Evolutionary conservation across 2,329 filamentous ascomycete species (phyloP).

Genomic region (Trichoderma koningiopsis): DNA sequence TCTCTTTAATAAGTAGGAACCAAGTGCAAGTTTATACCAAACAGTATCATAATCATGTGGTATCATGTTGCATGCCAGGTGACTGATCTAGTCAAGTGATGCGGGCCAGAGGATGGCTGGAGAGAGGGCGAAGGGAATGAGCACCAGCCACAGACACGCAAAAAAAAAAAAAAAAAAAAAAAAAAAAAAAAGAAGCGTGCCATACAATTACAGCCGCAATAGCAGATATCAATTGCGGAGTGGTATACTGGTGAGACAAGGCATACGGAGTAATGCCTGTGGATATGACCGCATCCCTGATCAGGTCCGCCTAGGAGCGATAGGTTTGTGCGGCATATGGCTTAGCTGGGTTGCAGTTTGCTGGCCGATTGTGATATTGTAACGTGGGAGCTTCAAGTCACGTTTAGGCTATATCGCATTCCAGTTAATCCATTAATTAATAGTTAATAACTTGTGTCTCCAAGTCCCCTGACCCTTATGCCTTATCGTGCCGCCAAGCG

Average conservation of each 20-base stretch:
- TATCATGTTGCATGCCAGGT: not conserved
- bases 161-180: no score
- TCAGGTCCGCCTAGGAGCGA: not conserved
- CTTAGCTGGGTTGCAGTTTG: not conserved
- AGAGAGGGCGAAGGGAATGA: not conserved
- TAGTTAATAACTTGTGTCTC: not conserved
- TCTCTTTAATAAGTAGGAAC: not conserved
- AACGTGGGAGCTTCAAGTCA: slow-evolving; percentile 1
- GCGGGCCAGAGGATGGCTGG: not conserved
- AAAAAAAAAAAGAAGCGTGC: not conserved
- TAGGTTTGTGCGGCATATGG: not conserved
- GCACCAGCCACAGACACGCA: not conserved
- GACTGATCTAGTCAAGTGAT: not conserved
- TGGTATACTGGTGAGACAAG: not conserved
- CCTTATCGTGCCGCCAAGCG: not conserved
- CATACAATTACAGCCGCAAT: not conserved
- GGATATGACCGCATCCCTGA: not conserved
- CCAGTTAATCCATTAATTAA: not conserved
- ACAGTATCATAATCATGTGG: not conserved
- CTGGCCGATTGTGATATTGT: not conserved
- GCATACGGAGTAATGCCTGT: not conserved
- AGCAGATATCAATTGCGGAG: not conserved
- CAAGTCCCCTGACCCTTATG: not conserved
- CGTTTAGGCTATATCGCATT: slow-evolving; percentile 4
- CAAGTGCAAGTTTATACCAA: not conserved